These are phyloP conservation scores for Xylaria bambusicola DNA, from an alignment of 495 filamentous ascomycete genomes.

Conservation along the genomic window DNA sequence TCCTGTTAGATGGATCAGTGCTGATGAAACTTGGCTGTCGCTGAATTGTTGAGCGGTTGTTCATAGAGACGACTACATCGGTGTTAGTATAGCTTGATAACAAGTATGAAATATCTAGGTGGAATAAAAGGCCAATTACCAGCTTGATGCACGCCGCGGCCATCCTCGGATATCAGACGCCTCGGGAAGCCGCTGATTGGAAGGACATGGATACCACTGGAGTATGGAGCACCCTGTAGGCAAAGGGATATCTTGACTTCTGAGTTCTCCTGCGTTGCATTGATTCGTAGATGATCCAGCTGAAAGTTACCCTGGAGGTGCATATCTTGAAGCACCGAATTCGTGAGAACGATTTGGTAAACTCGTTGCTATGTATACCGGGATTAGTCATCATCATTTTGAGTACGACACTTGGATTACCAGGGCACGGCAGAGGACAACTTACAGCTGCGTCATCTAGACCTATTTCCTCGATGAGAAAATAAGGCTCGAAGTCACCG, in stretches of 20 bases:
- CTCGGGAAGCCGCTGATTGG: conserved; percentile 43
- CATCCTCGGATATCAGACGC: conserved; percentile 33
- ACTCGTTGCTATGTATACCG: conserved; percentile 10
- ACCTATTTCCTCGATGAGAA: conserved; percentile 32
- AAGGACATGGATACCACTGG: conserved; percentile 26
- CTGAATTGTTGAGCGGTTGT: conserved; percentile 4
- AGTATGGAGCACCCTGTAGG: conserved; percentile 27
- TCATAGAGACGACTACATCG: conserved; percentile 2
- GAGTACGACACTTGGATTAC: no score
- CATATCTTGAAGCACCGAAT: conserved; percentile 32
- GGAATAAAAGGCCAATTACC: conserved; percentile 21
- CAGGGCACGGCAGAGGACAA: not conserved
- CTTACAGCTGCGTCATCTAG: conserved; percentile 11
- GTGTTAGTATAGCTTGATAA: not conserved
- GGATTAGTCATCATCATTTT: not conserved
- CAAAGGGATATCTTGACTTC: conserved; percentile 33
- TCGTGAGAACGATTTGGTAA: conserved; percentile 29
- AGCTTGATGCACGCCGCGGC: conserved; percentile 32
- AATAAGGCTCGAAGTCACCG: conserved; percentile 39
- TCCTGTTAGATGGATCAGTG: not conserved
- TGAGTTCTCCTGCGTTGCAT: conserved; percentile 24
- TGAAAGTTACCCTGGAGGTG: conserved; percentile 32
- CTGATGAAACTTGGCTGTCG: not conserved
- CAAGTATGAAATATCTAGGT: not conserved
- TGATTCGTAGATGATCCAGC: conserved; percentile 27